Base-by-base conservation (phyloP, 2,329 filamentous ascomycete genomes). In the Pseudogymnoascus destructans region DNA sequence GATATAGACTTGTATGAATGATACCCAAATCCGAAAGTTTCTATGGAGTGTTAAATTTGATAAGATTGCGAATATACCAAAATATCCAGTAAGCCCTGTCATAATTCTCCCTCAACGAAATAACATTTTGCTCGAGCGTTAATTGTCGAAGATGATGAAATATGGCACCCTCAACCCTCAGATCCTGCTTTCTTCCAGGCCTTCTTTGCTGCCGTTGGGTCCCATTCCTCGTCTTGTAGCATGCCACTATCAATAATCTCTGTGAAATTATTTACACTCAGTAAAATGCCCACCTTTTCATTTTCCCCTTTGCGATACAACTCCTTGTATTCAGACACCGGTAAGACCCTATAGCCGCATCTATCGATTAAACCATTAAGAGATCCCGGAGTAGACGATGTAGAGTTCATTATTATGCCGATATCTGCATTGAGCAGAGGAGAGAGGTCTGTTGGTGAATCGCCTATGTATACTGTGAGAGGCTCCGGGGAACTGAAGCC, bases 401-500 rank as follows among this genome's bases (percentile, higher is more conserved):
- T 1, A 15, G 27, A 10, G 19, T 68, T 60, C 5, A 66, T 61
- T 57, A 69, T 60, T 6, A 66, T 65, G 2, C 56, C 58, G 1
- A 66, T 58, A 55, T 59, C 58, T 49, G 60, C 57, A 15, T 63
- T 60, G 7, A 61, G 60, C 25, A 70, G 61, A 52, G 67, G 68
- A 58, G 67, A 67, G 3, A 70, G 56, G 55, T 69, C 68, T 25
- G 66, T 68, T 7, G 59, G 59, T 3, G 65, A 67, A 59, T 69
- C 68, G 2, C 68, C 68, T 40, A 68, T 60, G 59, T 69, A 70
- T 2, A 68, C 15, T 55, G 57, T 2, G 33, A 55, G 21, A 42
- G 6, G 10, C 19, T 21, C 19, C 38, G 52, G 10, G 33, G 35
- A 9, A 25, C 10, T 9, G 11, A 10, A 1, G 4, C 13, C 21